Conservation (phyloP, 75 land plant genomes). For the Cupressus sempervirens region DNA sequence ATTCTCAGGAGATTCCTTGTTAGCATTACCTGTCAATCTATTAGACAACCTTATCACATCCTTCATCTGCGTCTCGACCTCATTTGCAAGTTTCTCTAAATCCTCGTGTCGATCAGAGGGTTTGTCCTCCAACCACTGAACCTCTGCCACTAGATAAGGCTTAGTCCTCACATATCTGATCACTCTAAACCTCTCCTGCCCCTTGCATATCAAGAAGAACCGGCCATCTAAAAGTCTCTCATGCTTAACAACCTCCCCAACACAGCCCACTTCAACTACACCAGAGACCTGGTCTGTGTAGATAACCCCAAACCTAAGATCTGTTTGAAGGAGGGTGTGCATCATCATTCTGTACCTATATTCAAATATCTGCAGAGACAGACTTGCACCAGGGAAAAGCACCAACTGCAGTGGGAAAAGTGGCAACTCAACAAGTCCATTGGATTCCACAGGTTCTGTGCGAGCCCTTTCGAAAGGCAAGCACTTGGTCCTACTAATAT, state of each 20-base stretch:
- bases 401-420: conserved; percentile 90
- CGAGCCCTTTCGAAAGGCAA: conserved; percentile 11
- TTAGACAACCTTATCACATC: conserved; percentile 91
- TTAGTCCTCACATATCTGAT: conserved; percentile 53
- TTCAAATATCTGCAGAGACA: conserved; percentile 97
- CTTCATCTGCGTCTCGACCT: conserved; percentile 88
- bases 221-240: conserved; percentile 93
- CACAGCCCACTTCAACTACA: conserved; percentile 83
- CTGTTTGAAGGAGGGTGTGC: conserved; percentile 97
- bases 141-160: conserved; percentile 88
- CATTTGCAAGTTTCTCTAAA: conserved; percentile 66
- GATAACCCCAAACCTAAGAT: conserved; percentile 92
- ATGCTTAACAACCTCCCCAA: conserved; percentile 94
- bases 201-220: conserved; percentile 96
- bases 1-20: conserved; percentile 68
- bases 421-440: conserved; percentile 71
- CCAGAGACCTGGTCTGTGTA: conserved; percentile 67
- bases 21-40: conserved; percentile 70
- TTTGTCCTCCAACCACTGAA: conserved; percentile 87
- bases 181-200: conserved; percentile 92
- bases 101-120: conserved; percentile 59
- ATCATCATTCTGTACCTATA: conserved; percentile 98
- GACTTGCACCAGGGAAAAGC: conserved; percentile 92
- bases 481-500: not conserved
- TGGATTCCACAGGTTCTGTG: conserved; percentile 12